Evolutionary conservation across 1,139 yeast species (phyloP), one percentile per base, ranked within the genome.

Genomic region (Lodderomyces beijingensis): DNA sequence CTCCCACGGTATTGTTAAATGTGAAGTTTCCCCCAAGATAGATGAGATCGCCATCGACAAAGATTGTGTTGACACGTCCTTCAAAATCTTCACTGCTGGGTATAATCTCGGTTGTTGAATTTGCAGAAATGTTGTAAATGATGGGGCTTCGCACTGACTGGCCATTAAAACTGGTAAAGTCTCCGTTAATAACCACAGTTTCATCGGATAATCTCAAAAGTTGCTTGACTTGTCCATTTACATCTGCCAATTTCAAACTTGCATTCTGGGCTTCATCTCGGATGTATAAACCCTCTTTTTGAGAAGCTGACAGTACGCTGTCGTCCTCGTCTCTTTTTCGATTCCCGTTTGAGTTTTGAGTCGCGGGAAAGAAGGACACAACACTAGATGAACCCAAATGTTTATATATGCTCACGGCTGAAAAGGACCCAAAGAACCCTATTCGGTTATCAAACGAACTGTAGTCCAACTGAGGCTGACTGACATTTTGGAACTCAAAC

Each of bases 1-100:
- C 83, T 32, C 91, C 85, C 40, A 70, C 58, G 0, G 83, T 68
- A 26, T 65, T 57, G 38, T 74, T 64, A 48, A 57, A 80, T 11
- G 68, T 55, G 46, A 91, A 77, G 39, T 75, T 66, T 17, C 98
- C 98, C 8, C 97, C 98, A 33, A 86, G 70, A 50, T 85, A 88
- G 0, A 88, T 68, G 16, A 73, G 43, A 12, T 70, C 61, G 20
- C 60, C 56, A 38, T 70, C 74, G 2, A 62, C 47, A 47, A 64
- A 70, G 1, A 79, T 63, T 0, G 85, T 61, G 15, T 57, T 59
- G 4, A 83, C 75, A 0, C 64, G 47, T 1, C 94, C 93, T 25
- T 59, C 45, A 43, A 41, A 38, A 45, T 46, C 43, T 27, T 33
- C 31, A 24, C 46, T 44, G 25, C 61, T 68, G 3, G 52, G 41